Percentiles rank a stretch among this genome's conserved stretches.
These are phyloP conservation scores for Macrolepiota albuminosa DNA, from an alignment of 768 basidiomycete species.

Conservation along the genomic window DNA sequence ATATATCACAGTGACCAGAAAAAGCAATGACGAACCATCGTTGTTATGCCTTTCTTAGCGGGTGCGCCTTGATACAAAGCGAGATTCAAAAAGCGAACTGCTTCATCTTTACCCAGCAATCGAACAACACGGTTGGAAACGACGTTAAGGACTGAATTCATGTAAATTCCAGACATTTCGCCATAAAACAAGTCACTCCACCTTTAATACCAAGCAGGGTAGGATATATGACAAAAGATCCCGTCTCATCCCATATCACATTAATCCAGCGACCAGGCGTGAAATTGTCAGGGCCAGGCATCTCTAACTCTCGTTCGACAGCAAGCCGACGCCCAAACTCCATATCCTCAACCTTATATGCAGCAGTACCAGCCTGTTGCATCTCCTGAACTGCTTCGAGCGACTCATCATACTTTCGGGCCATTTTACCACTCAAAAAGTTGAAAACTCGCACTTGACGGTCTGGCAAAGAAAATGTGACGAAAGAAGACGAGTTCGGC, in stretches of 20 bases:
- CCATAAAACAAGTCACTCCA: conserved; percentile 22
- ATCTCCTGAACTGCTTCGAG: conserved; percentile 92
- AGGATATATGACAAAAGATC: conserved; percentile 90
- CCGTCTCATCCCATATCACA: conserved; percentile 97
- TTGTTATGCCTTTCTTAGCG: conserved; percentile 75
- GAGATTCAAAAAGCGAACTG: conserved; percentile 83
- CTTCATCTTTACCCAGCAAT: conserved; percentile 91
- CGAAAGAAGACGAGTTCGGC: conserved; percentile 84
- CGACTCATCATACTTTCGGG: conserved; percentile 93
- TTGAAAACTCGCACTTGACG: conserved; percentile 93
- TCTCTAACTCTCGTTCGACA: conserved; percentile 85
- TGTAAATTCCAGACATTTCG: neutral
- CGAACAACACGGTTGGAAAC: conserved; percentile 90
- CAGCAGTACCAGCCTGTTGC: conserved; percentile 96
- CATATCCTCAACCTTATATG: conserved; percentile 95
- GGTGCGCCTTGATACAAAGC: conserved; percentile 93
- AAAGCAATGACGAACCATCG: conserved; percentile 50
- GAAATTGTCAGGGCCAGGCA: conserved; percentile 68
- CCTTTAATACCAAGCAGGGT: conserved; percentile 95
- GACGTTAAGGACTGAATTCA: conserved; percentile 76
- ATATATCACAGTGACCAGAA: neutral
- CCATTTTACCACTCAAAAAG: conserved; percentile 84
- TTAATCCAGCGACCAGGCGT: conserved; percentile 79
- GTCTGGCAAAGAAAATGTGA: conserved; percentile 90
- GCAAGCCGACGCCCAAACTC: conserved; percentile 98